Percentiles rank a stretch among this genome's conserved stretches.
phyloP scores from a whole-genome alignment of 805 yeast genomes.

The Trichomonascus vanleenenianus region DNA sequence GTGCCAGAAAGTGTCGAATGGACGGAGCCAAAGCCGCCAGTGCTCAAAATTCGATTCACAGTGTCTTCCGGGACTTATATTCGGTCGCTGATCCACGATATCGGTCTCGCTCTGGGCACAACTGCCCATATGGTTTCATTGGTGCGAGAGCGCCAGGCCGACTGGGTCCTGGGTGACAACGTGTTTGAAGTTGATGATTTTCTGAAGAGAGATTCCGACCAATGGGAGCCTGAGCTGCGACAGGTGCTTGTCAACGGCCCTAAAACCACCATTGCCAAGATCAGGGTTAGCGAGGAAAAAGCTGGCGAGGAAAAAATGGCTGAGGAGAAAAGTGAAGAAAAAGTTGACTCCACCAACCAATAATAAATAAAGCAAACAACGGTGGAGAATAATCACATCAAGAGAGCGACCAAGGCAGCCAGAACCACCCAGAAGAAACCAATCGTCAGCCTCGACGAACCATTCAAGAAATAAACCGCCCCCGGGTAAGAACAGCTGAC shows the following conservation, averaged over 20 bases:
- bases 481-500: conserved; percentile 32
- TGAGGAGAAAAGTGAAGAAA: background rate
- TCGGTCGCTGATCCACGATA: conserved; percentile 80
- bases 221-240: conserved; percentile 42
- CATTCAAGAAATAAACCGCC: conserved; percentile 23
- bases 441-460: conserved; percentile 2
- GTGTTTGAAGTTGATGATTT: conserved; percentile 65
- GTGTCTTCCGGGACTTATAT: conserved; percentile 96
- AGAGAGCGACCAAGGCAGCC: background rate
- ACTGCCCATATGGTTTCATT: conserved; percentile 85
- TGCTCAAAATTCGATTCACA: conserved; percentile 62
- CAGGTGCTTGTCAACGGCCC: conserved; percentile 6
- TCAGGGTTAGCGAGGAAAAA: background rate
- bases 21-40: conserved; percentile 17
- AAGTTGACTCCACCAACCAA: background rate
- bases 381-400: background rate
- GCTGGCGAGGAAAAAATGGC: background rate
- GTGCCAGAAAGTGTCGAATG: conserved; percentile 6
- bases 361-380: background rate
- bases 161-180: conserved; percentile 67
- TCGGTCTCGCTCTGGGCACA: conserved; percentile 72
- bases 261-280: background rate
- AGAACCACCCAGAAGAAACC: background rate
- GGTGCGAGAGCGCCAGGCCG: conserved; percentile 66
- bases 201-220: conserved; percentile 45